A percentile compares a stretch with the other conserved stretches of the same genome.
phyloP scores from a whole-genome alignment of 2,329 filamentous ascomycete genomes.

The Stagonosporopsis vannaccii region DNA sequence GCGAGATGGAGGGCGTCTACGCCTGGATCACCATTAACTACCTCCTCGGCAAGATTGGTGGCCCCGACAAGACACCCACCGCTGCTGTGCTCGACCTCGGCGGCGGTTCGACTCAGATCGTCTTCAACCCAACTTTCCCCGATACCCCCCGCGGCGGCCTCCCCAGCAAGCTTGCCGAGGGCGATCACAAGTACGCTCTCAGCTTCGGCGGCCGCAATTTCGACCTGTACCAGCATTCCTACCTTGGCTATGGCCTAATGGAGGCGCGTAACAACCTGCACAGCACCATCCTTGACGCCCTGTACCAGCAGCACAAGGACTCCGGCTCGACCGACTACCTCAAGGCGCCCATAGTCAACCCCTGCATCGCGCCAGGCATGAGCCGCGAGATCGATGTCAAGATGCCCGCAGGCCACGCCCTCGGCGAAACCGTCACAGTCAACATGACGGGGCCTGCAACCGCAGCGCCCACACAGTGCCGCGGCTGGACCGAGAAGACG shows the following conservation, averaged over 20 bases:
- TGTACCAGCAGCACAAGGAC: constrained; percentile 67
- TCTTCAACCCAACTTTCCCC: constrained; percentile 95
- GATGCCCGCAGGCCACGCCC: constrained; percentile 69
- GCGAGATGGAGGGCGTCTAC: constrained; percentile 95
- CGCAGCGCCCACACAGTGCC: constrained; percentile 83
- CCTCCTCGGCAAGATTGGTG: constrained; percentile 95
- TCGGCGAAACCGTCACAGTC: constrained; percentile 71
- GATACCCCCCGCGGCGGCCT: constrained; percentile 75
- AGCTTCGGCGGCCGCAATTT: constrained; percentile 91
- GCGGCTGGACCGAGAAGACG: constrained; percentile 87
- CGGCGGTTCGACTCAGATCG: constrained; percentile 96
- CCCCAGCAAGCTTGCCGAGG: constrained; percentile 82
- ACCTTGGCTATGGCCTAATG: constrained; percentile 97
- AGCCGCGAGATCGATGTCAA: constrained; percentile 75
- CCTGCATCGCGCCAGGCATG: constrained; percentile 86
- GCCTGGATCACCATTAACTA: constrained; percentile 99
- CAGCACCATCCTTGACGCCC: constrained; percentile 73
- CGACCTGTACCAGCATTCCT: constrained; percentile 95
- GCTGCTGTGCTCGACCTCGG: constrained; percentile 96
- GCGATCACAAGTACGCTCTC: constrained; percentile 95
- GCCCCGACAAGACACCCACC: constrained; percentile 86
- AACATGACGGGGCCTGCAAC: constrained; percentile 87
- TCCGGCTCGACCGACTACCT: constrained; percentile 67
- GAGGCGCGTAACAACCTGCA: constrained; percentile 89
- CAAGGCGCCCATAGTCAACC: constrained; percentile 75